These are phyloP conservation scores for Leptographium lundbergii DNA, from an alignment of 2,329 filamentous ascomycete genomes.

Conservation along the genomic window DNA sequence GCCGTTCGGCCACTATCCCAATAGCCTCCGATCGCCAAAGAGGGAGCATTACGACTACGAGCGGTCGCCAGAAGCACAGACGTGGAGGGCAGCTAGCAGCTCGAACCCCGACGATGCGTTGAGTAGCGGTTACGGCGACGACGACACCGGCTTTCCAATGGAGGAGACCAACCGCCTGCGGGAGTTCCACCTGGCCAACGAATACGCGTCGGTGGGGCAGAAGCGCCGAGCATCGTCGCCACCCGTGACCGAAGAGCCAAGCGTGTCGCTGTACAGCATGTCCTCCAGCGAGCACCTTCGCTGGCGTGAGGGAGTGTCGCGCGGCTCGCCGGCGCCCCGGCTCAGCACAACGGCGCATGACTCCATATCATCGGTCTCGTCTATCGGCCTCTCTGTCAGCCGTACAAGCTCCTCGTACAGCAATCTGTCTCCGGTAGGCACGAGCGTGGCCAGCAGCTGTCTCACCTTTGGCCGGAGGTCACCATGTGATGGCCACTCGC, in stretches of 20 bases:
- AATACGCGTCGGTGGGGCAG: slow-evolving; percentile 30
- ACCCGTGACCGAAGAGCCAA: slow-evolving; percentile 33
- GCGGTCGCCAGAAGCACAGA: slow-evolving; percentile 31
- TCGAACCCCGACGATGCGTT: slow-evolving; percentile 31
- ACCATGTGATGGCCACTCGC: slow-evolving; percentile 28
- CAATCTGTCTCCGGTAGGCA: slow-evolving; percentile 29
- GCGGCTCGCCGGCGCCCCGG: slow-evolving; percentile 40
- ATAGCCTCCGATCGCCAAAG: slow-evolving; percentile 28
- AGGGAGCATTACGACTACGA: slow-evolving; percentile 31
- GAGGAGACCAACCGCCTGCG: slow-evolving; percentile 28
- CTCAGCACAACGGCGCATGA: slow-evolving; percentile 33
- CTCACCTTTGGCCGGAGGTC: slow-evolving; percentile 32
- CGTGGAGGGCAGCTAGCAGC: slow-evolving; percentile 31
- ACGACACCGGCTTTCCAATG: slow-evolving; percentile 33
- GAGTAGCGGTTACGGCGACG: slow-evolving; percentile 36
- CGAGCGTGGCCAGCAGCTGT: slow-evolving; percentile 27
- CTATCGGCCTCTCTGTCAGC: slow-evolving; percentile 18
- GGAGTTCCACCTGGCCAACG: slow-evolving; percentile 26
- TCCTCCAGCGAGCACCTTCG: slow-evolving; percentile 31
- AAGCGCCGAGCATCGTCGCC: slow-evolving; percentile 46
- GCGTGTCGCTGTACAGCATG: slow-evolving; percentile 18
- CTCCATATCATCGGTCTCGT: slow-evolving; percentile 30
- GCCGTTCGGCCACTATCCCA: slow-evolving; percentile 24
- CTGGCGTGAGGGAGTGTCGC: slow-evolving; percentile 33
- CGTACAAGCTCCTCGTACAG: slow-evolving; percentile 37